Percentiles rank a stretch among this genome's conserved stretches.
These are phyloP conservation scores for Mycena sp. DNA, from an alignment of 1,284 basidiomycete genomes.

Conservation along the genomic window DNA sequence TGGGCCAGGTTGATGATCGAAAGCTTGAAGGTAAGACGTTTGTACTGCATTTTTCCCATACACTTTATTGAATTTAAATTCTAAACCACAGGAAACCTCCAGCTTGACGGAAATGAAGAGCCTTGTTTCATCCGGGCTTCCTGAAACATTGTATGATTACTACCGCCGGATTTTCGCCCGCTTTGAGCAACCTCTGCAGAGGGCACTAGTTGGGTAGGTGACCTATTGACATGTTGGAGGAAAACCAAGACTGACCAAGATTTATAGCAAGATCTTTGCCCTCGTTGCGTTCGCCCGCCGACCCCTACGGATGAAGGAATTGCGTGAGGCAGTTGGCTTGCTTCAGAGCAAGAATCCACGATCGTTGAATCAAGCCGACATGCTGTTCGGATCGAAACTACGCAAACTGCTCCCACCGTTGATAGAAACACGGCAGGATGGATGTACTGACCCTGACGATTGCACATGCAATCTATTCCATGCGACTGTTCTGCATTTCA, in stretches of 20 bases:
- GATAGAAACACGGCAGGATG: background rate
- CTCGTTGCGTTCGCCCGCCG: conserved; percentile 42
- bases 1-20: conserved; percentile 40
- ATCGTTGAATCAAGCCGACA: background rate
- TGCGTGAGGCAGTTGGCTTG: conserved; percentile 40
- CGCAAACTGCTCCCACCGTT: background rate
- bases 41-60: background rate
- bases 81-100: background rate
- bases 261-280: conserved; percentile 42
- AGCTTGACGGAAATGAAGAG: conserved; percentile 35
- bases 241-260: background rate
- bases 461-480: conserved; percentile 42
- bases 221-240: no score
- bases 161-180: conserved; percentile 33
- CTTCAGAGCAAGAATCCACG: conserved; percentile 31
- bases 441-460: background rate
- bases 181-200: conserved; percentile 16
- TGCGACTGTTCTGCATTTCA: conserved; percentile 42
- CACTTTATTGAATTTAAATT: background rate
- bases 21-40: conserved; percentile 26
- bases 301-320: conserved; percentile 40
- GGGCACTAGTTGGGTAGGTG: background rate
- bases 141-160: conserved; percentile 33
- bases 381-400: background rate
- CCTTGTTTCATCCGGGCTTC: conserved; percentile 31